Conservation (phyloP, 768 basidiomycete species). For the Lentinus tigrinus region DNA sequence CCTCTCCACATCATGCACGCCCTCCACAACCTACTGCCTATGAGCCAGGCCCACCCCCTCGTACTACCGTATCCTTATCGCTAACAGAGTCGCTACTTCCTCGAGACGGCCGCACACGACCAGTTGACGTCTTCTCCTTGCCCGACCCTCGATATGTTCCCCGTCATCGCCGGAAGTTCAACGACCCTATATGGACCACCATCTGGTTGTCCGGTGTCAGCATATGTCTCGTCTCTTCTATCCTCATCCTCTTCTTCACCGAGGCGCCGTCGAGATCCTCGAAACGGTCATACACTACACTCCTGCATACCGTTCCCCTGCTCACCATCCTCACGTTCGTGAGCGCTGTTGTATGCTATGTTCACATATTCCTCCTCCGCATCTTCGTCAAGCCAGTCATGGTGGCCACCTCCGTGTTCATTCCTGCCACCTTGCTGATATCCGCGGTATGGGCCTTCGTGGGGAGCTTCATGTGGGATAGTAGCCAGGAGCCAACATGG, state of each 20-base stretch:
- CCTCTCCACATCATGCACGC: slow-evolving; percentile 16
- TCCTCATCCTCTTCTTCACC: slow-evolving; percentile 65
- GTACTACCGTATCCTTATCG: slow-evolving; percentile 53
- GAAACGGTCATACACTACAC: slow-evolving; percentile 62
- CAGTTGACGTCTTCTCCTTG: slow-evolving; percentile 70
- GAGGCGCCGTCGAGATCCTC: slow-evolving; percentile 36
- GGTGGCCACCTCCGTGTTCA: slow-evolving; percentile 71
- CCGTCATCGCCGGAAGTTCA: slow-evolving; percentile 64
- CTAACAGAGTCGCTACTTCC: slow-evolving; percentile 81
- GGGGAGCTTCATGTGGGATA: slow-evolving; percentile 69
- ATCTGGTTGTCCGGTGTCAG: slow-evolving; percentile 61
- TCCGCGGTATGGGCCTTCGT: slow-evolving; percentile 81
- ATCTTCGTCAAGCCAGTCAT: slow-evolving; percentile 85
- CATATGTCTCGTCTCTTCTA: slow-evolving; percentile 58
- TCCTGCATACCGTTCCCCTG: slow-evolving; percentile 76
- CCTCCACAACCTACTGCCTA: slow-evolving; percentile 25
- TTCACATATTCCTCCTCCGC: slow-evolving; percentile 72
- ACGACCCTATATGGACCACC: slow-evolving; percentile 72
- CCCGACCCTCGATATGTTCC: slow-evolving; percentile 75
- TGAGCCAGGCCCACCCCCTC: slow-evolving; percentile 41
- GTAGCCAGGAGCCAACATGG: slow-evolving; percentile 65
- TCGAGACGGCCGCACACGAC: slow-evolving; percentile 62
- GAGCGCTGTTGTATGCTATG: slow-evolving; percentile 70
- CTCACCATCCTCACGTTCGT: slow-evolving; percentile 69
- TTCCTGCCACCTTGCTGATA: slow-evolving; percentile 70